Conservation (phyloP, 1,284 basidiomycete species). For the Lentinula novae-zelandiae region DNA sequence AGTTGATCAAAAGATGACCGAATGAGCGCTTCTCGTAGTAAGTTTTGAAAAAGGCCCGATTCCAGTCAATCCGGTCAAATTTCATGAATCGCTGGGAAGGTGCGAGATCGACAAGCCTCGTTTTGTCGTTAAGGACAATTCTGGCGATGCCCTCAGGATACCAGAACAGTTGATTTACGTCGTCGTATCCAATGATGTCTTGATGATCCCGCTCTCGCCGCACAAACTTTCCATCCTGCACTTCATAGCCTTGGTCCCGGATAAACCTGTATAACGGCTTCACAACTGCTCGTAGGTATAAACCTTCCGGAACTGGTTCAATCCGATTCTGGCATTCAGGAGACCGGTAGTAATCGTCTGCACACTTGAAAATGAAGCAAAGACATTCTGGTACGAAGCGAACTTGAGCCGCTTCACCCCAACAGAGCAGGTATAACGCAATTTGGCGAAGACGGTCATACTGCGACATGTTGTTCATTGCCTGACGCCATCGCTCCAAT, state of each 20-base stretch:
- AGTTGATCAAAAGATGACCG: constrained; percentile 93
- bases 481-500: constrained; percentile 91
- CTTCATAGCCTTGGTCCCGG: constrained; percentile 97
- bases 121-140: constrained; percentile 89
- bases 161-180: constrained; percentile 99
- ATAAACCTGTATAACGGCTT: constrained; percentile 98
- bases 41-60: constrained; percentile 93
- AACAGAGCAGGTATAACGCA: constrained; percentile 93
- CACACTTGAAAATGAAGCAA: constrained; percentile 99
- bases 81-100: constrained; percentile 92
- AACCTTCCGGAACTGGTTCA: constrained; percentile 92
- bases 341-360: constrained; percentile 98
- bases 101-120: constrained; percentile 84
- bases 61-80: constrained; percentile 94
- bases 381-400: constrained; percentile 98
- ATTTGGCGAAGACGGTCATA: constrained; percentile 98
- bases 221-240: constrained; percentile 94
- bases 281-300: constrained; percentile 88
- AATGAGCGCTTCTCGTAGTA: constrained; percentile 95
- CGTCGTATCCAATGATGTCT: constrained; percentile 97
- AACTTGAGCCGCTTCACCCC: constrained; percentile 98
- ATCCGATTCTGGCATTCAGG: constrained; percentile 96
- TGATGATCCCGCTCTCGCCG: constrained; percentile 92
- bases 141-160: constrained; percentile 98
- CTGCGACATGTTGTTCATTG: constrained; percentile 98